These are phyloP conservation scores for Betula pendula DNA, from an alignment of 306 rosid species.

Conservation along the genomic window DNA sequence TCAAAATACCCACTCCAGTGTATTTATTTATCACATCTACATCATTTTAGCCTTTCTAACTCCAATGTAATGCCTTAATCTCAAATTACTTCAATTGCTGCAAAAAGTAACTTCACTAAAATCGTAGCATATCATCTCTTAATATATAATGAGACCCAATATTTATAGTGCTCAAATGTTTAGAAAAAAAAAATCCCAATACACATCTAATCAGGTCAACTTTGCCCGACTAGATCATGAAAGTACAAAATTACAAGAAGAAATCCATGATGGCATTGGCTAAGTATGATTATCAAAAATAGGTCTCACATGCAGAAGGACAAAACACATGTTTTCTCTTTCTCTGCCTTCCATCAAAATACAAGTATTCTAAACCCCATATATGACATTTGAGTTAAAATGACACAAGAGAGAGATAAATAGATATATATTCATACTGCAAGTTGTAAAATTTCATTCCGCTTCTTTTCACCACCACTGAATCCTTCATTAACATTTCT, in stretches of 20 bases:
- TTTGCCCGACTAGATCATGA: too few relatives aligned
- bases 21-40: neutral
- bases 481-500: slow-evolving; percentile 96
- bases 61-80: neutral
- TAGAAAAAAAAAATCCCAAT: too few relatives aligned
- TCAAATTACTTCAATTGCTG: neutral
- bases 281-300: too few relatives aligned
- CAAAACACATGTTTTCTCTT: neutral
- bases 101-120: neutral
- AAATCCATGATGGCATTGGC: too few relatives aligned
- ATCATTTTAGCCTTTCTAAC: neutral
- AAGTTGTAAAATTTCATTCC: slow-evolving; percentile 92
- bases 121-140: neutral
- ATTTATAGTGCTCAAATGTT: neutral
- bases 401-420: neutral
- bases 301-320: too few relatives aligned
- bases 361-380: neutral
- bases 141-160: neutral
- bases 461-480: slow-evolving; percentile 94
- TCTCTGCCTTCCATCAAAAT: neutral
- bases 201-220: too few relatives aligned
- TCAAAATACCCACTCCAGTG: neutral
- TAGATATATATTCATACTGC: slow-evolving; percentile 41
- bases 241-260: too few relatives aligned
- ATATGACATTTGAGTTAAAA: neutral